Evolutionary conservation across 495 filamentous ascomycete species (phyloP), one percentile per base, ranked within the genome.

Genomic region (Lepidopterella palustris): DNA sequence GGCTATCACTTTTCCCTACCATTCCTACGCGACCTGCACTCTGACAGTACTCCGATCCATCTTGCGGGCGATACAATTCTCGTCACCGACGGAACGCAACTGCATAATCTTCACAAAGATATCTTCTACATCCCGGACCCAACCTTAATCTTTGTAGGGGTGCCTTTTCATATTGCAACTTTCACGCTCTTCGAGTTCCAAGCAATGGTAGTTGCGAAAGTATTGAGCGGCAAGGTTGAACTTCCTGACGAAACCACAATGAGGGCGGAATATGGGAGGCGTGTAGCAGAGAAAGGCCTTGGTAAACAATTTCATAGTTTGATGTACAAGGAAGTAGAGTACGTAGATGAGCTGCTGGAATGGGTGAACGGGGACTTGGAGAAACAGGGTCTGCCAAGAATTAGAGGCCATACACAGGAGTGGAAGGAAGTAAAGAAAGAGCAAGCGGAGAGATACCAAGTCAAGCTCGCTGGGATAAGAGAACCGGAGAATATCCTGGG

Each of bases 101-200:
- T 84, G n/a, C 84, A 87, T 65, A 87, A 89, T 63, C 61, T 87
- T 4, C 80, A 87, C 70, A 79, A 80, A 40, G 83, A 87, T 59
- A 80, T 87, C 2, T 86, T 86, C 64, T 87, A 84, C 62, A 86
- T 86, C 45, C 76, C 78, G 0, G 83, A 87, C 54, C 82, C 84
- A 0, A 79, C 82, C 0, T 65, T 87, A 13, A 76, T 76, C 0
- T 86, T 87, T 61, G 71, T 87, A 6, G 84, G 84, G 0, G 74
- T 84, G 0, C 79, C 83, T 0, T 83, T 81, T 66, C 78, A 83
- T 47, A 80, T 79, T 0, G 81, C 82, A 0, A 83, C 83, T 0
- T 87, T 87, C 58, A 80, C 83, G 0, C 71, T 85, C 6, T 86
- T 85, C 52, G 84, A 87, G 60, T 84, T 83, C 63, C 84, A 87